Conservation (phyloP, 1,284 basidiomycete genomes). For the Chalciporus sp. region DNA sequence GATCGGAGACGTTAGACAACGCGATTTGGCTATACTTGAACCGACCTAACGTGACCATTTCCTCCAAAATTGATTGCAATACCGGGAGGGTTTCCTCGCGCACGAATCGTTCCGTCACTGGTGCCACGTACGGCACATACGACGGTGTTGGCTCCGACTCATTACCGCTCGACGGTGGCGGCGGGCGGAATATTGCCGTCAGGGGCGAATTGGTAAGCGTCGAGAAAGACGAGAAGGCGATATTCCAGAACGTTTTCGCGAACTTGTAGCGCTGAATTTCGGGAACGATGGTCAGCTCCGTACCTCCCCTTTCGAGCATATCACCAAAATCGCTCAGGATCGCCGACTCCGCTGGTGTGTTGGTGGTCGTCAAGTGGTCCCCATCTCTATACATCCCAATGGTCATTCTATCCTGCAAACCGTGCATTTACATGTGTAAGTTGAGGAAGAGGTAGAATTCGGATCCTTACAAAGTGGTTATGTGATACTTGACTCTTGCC, state of each 20-base stretch:
- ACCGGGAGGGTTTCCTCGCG: conserved; percentile 49
- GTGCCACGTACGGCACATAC: conserved; percentile 44
- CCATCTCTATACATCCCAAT: conserved; percentile 57
- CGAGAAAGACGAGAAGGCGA: conserved; percentile 53
- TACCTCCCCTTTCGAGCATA: conserved; percentile 53
- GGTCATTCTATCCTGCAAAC: conserved; percentile 48
- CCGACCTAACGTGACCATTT: conserved; percentile 49
- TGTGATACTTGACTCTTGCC: conserved; percentile 53
- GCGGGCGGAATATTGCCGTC: conserved; percentile 54
- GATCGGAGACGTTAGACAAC: conserved; percentile 5
- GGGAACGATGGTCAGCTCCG: conserved; percentile 48
- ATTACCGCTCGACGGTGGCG: conserved; percentile 24
- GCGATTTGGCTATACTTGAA: not conserved
- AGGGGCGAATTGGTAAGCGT: conserved; percentile 55
- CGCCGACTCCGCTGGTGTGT: conserved; percentile 46
- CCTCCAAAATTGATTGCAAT: conserved; percentile 46
- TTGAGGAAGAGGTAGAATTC: not conserved
- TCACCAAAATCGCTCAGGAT: conserved; percentile 49
- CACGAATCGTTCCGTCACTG: conserved; percentile 47
- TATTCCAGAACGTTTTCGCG: conserved; percentile 67
- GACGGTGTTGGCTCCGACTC: conserved; percentile 25
- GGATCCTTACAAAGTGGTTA: conserved; percentile 47
- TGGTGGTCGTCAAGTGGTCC: conserved; percentile 42
- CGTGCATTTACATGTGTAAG: not conserved
- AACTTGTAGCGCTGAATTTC: conserved; percentile 67